A percentile compares a stretch with the other conserved stretches of the same genome.
Conservation (phyloP, 2,329 filamentous ascomycete species). For the Colletotrichum sp. region DNA sequence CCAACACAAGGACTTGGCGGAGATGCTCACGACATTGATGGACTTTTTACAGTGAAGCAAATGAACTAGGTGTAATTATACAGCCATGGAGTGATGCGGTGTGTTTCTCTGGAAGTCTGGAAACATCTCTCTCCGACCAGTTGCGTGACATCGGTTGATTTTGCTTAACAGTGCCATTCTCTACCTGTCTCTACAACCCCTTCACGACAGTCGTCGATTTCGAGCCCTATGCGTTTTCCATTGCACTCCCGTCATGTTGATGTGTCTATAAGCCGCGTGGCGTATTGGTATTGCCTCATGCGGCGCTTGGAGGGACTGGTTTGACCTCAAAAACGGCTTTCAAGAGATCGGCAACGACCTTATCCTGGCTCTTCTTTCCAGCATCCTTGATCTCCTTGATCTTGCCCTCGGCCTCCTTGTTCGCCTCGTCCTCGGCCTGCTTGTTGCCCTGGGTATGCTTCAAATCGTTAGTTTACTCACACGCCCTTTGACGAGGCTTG, state of each 20-base stretch:
- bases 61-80: neutral
- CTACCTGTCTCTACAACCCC: neutral
- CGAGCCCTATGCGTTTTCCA: neutral
- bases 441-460: conserved; percentile 93
- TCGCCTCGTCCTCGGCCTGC: conserved; percentile 79
- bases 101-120: neutral
- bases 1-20: conserved; percentile 61
- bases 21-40: conserved; percentile 60
- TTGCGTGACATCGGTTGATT: neutral
- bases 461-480: neutral
- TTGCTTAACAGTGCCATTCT: neutral
- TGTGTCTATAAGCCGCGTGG: neutral
- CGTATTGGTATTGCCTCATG: conserved; percentile 6
- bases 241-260: neutral
- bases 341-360: conserved; percentile 84
- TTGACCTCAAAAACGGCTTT: conserved; percentile 85
- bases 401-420: conserved; percentile 78
- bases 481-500: neutral
- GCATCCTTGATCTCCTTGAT: conserved; percentile 82
- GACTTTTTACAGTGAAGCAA: conserved; percentile 46
- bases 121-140: neutral
- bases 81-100: neutral
- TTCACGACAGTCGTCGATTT: neutral
- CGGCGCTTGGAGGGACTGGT: conserved; percentile 59
- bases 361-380: conserved; percentile 78